Conservation (phyloP, 179 eudicot genomes). For the Pouteria campechiana region DNA sequence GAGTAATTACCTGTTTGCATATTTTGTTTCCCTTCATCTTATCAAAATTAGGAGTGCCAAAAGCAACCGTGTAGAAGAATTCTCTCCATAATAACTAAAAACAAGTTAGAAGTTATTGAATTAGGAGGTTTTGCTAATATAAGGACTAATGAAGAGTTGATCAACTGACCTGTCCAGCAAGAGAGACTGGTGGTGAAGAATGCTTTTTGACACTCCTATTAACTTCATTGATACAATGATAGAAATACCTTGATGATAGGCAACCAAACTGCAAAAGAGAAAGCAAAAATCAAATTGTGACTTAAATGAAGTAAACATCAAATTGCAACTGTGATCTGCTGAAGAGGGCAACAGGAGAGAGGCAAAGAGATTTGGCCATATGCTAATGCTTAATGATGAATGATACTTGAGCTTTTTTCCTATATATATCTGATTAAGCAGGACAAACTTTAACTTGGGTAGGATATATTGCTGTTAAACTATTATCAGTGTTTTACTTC, state of each 20-base stretch:
- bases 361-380: conserved; percentile 1
- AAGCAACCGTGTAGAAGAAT: conserved; percentile 75
- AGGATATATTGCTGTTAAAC: too few relatives aligned
- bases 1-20: conserved; percentile 69
- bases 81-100: conserved; percentile 84
- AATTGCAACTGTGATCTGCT: too few relatives aligned
- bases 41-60: conserved; percentile 78
- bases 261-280: conserved; percentile 68
- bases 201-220: conserved; percentile 45
- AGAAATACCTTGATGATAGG: conserved; percentile 77
- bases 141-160: background rate
- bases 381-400: too few relatives aligned
- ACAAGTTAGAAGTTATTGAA: conserved; percentile 1
- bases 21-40: conserved; percentile 65
- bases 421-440: too few relatives aligned
- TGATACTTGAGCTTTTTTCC: too few relatives aligned
- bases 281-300: background rate
- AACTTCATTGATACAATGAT: conserved; percentile 57
- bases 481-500: too few relatives aligned
- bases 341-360: too few relatives aligned
- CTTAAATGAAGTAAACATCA: too few relatives aligned
- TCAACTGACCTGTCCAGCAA: conserved; percentile 72
- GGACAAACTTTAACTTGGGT: too few relatives aligned
- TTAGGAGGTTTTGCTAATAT: background rate
- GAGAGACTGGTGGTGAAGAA: conserved; percentile 87